Conservation (phyloP, 2,329 filamentous ascomycete genomes). For the Aquanectria penicillioides region DNA sequence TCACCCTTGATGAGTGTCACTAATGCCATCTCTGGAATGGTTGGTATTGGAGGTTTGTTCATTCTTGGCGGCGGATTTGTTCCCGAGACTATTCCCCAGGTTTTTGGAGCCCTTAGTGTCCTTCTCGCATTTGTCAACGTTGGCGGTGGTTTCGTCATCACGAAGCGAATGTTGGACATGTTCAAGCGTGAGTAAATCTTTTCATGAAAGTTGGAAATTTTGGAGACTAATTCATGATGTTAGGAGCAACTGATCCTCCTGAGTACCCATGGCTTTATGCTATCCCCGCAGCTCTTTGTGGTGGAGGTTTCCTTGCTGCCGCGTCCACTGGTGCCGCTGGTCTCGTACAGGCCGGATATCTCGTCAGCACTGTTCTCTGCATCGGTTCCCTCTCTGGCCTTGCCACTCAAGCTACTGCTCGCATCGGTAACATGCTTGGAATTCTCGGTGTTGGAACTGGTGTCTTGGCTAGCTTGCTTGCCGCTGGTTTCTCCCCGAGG, state of each 20-base stretch:
- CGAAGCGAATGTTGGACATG: slow-evolving; percentile 94
- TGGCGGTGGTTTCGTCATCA: slow-evolving; percentile 89
- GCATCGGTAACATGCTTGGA: slow-evolving; percentile 86
- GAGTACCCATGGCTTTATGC: slow-evolving; percentile 92
- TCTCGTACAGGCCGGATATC: slow-evolving; percentile 86
- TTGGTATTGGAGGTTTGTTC: slow-evolving; percentile 88
- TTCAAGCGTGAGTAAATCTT: slow-evolving; percentile 69
- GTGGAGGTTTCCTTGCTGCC: slow-evolving; percentile 82
- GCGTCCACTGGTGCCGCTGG: slow-evolving; percentile 85
- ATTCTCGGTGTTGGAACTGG: slow-evolving; percentile 87
- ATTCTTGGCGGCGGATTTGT: slow-evolving; percentile 85
- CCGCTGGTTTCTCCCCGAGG: slow-evolving; percentile 83
- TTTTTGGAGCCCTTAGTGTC: slow-evolving; percentile 81
- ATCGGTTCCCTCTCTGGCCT: slow-evolving; percentile 86
- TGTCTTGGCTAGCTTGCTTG: slow-evolving; percentile 82
- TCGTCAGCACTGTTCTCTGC: slow-evolving; percentile 85
- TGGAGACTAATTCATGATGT: slow-evolving; percentile 22
- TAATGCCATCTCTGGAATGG: slow-evolving; percentile 93
- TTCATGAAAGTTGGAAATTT: neutral
- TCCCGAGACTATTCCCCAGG: slow-evolving; percentile 81
- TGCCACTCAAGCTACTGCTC: slow-evolving; percentile 83
- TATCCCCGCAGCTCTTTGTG: slow-evolving; percentile 79
- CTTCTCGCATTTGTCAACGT: slow-evolving; percentile 89
- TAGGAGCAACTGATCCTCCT: slow-evolving; percentile 81
- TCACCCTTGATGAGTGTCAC: slow-evolving; percentile 93